Evolutionary conservation across 768 basidiomycete species (phyloP).

Genomic region (Tulasnella calospora): DNA sequence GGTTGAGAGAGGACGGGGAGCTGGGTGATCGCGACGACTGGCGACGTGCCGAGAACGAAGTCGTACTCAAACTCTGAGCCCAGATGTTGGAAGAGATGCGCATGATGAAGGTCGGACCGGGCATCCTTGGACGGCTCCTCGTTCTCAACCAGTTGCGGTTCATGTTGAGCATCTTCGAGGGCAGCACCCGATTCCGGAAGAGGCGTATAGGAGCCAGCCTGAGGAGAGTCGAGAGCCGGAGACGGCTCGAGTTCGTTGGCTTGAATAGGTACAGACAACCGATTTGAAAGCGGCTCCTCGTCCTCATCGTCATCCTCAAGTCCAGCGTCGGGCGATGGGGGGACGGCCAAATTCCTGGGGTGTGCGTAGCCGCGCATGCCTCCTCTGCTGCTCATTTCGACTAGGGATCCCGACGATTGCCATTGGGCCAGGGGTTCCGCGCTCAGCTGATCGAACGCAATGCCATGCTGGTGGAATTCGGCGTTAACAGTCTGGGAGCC

Average conservation of each 20-base stretch:
- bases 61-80: constrained; percentile 8
- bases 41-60: neutral
- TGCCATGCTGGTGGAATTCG: neutral
- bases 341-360: neutral
- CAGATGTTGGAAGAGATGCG: neutral
- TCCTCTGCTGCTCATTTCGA: neutral
- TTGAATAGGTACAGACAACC: neutral
- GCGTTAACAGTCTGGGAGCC: neutral
- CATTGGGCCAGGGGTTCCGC: neutral
- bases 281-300: neutral
- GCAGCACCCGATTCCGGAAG: neutral
- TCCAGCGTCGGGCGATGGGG: neutral
- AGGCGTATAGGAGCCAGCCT: neutral
- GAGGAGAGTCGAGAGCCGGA: constrained; percentile 13
- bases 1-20: constrained; percentile 15
- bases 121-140: constrained; percentile 1
- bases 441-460: neutral
- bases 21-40: neutral
- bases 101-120: neutral
- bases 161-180: neutral
- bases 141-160: neutral
- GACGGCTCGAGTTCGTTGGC: constrained; percentile 4
- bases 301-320: constrained; percentile 9
- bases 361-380: neutral
- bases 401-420: neutral